Evolutionary conservation across 2,329 filamentous ascomycete genomes (phyloP).

Genomic region (Juglanconis oblonga): DNA sequence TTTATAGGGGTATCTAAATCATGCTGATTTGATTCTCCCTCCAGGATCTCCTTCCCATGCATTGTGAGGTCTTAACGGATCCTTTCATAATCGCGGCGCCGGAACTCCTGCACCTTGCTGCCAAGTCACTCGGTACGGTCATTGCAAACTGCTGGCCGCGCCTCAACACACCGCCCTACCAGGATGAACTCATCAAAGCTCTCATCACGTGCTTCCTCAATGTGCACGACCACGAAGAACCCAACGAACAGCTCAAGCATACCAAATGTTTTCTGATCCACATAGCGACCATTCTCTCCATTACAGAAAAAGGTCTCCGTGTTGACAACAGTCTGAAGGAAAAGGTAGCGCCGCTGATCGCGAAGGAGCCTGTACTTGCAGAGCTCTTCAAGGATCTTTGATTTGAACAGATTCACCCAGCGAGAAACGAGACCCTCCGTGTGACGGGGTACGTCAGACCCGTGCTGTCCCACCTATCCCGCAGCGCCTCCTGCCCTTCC

Average conservation of each 20-base stretch:
- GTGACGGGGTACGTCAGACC: slow-evolving; percentile 12
- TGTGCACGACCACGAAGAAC: slow-evolving; percentile 35
- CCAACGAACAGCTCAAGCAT: slow-evolving; percentile 16
- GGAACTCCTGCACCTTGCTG: slow-evolving; percentile 50
- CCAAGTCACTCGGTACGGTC: slow-evolving; percentile 52
- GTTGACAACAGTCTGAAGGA: slow-evolving; percentile 22
- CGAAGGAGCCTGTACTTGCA: slow-evolving; percentile 33
- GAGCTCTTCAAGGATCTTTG: slow-evolving; percentile 28
- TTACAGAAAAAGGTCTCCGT: slow-evolving; percentile 29
- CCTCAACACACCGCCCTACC: slow-evolving; percentile 51
- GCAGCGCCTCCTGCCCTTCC: neutral
- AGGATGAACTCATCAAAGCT: slow-evolving; percentile 61
- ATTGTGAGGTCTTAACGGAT: slow-evolving; percentile 63
- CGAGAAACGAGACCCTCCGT: neutral
- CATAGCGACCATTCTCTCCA: slow-evolving; percentile 33
- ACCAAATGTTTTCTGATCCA: slow-evolving; percentile 33
- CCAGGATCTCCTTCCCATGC: slow-evolving; percentile 64
- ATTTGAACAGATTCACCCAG: neutral
- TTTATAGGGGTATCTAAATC: neutral
- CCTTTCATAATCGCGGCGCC: slow-evolving; percentile 61
- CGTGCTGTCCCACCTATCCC: slow-evolving; percentile 4
- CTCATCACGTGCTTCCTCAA: slow-evolving; percentile 63
- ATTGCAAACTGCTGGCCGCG: slow-evolving; percentile 69
- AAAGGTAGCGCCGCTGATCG: slow-evolving; percentile 32
- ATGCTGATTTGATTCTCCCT: slow-evolving; percentile 8